Percentiles rank a stretch among this genome's conserved stretches.
phyloP scores from a whole-genome alignment of 2,329 filamentous ascomycete species.

The Fonsecaea monophora region DNA sequence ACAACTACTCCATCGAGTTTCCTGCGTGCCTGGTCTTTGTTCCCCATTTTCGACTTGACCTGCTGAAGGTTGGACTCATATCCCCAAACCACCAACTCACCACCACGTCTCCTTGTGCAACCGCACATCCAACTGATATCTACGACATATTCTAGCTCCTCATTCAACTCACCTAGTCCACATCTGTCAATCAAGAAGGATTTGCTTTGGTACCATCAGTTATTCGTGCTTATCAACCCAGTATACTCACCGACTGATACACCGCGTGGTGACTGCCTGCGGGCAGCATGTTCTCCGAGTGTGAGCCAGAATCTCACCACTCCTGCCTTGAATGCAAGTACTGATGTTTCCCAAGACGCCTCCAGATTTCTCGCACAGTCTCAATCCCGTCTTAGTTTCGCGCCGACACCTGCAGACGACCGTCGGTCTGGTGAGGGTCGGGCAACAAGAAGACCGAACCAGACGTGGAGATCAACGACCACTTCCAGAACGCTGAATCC shows the following conservation, averaged over 20 bases:
- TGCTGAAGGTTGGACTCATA: constrained; percentile 15
- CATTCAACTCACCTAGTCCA: constrained; percentile 1
- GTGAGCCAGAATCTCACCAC: constrained; percentile 63
- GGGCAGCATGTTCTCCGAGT: constrained; percentile 81
- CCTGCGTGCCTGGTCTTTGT: neutral
- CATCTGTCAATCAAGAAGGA: neutral
- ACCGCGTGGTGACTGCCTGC: constrained; percentile 34
- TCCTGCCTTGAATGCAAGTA: constrained; percentile 41
- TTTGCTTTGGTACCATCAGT: neutral
- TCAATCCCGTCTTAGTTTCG: constrained; percentile 84
- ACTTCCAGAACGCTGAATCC: constrained; percentile 45
- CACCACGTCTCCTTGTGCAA: constrained; percentile 20
- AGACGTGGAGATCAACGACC: constrained; percentile 54
- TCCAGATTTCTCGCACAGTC: constrained; percentile 96
- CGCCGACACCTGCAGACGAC: constrained; percentile 63
- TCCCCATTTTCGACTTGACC: constrained; percentile 1
- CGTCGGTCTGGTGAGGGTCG: constrained; percentile 58
- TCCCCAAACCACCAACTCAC: constrained; percentile 11
- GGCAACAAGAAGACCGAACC: constrained; percentile 53
- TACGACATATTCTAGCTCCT: constrained; percentile 1
- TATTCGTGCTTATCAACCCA: constrained; percentile 26
- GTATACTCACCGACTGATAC: constrained; percentile 25
- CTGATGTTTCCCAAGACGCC: constrained; percentile 71
- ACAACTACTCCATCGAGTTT: neutral
- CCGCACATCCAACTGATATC: constrained; percentile 4